Base-by-base conservation (phyloP, 139 green algal species). In the Pleodorina starrii region DNA sequence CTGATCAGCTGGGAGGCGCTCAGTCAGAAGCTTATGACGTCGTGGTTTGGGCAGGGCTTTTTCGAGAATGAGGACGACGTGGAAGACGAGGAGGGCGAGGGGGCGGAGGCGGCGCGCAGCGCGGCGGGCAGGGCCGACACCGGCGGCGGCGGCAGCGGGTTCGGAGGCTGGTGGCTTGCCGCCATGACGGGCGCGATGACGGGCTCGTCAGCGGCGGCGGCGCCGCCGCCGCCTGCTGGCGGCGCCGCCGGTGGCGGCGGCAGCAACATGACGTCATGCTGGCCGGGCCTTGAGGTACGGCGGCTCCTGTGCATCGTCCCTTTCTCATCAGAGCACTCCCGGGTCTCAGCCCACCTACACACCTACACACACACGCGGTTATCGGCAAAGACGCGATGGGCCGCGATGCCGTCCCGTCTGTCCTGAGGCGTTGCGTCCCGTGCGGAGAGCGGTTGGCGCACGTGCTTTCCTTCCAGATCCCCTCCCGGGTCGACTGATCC, bases 1-100 rank as follows among this genome's bases (percentile, higher is more conserved):
- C 11, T 50, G 63, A 29, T 79, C 12, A 79, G 32, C n/a, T 88
- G 82, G 82, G 82, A 88, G 82, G 60, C 82, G 1, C 43, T 88
- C 23, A 68, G 82, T 29, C 66, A 68, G 63, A 79, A 79, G 82
- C 82, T 88, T 5, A 79, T 88, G 82, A 54, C 63, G 1, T 88
- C 82, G 3, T 88, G 82, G 82, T 88, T 88, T 29, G 82, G 82
- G 0, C 44, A 88, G 66, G 82, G 82, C 32, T 69, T 88, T 29
- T 79, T 88, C 32, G 82, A 79, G 12, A 21, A 88, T 5, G 82
- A 88, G 32, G 80, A 60, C 5, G 60, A 79, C 5, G 63, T 9
- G 1, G 42, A 66, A 2, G 63, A 66, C 1, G 32, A 38, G n/a
- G 81, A 6, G 4, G 60, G 1, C 2, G 80, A 46, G 16, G 63